Conservation (phyloP, 2,329 filamentous ascomycete genomes). For the Fusarium hainanense region DNA sequence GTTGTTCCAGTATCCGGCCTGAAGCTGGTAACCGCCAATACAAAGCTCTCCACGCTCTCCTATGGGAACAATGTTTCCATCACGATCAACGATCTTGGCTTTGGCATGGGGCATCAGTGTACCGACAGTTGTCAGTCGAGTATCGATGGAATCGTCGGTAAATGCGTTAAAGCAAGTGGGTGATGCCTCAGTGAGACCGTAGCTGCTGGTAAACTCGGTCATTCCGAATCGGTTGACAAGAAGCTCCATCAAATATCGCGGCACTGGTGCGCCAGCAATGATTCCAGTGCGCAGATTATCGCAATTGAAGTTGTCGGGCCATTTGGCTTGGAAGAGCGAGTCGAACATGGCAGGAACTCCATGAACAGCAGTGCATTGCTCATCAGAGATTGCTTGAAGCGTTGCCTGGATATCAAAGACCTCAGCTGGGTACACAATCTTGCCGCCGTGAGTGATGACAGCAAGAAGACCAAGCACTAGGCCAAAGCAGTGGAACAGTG, state of each 20-base stretch:
- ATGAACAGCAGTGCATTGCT: slow-evolving; percentile 78
- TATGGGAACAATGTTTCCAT: slow-evolving; percentile 73
- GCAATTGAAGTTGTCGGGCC: slow-evolving; percentile 56
- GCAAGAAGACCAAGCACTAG: slow-evolving; percentile 81
- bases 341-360: slow-evolving; percentile 90
- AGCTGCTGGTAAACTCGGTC: slow-evolving; percentile 77
- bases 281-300: slow-evolving; percentile 77
- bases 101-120: slow-evolving; percentile 79
- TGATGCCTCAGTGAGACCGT: slow-evolving; percentile 80
- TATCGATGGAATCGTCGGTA: slow-evolving; percentile 75
- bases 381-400: slow-evolving; percentile 72
- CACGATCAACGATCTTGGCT: slow-evolving; percentile 80
- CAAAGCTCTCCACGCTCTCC: slow-evolving; percentile 79
- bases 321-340: slow-evolving; percentile 64
- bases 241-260: slow-evolving; percentile 77
- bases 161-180: slow-evolving; percentile 86
- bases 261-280: slow-evolving; percentile 82
- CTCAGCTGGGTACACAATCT: slow-evolving; percentile 80
- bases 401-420: slow-evolving; percentile 77
- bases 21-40: slow-evolving; percentile 81
- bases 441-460: slow-evolving; percentile 77
- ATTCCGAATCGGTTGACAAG: slow-evolving; percentile 79
- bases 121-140: slow-evolving; percentile 77
- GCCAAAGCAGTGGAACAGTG: slow-evolving; percentile 88
- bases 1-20: slow-evolving; percentile 75